These are phyloP conservation scores for Colletotrichum lentis DNA, from an alignment of 2,329 filamentous ascomycete species.

Conservation along the genomic window DNA sequence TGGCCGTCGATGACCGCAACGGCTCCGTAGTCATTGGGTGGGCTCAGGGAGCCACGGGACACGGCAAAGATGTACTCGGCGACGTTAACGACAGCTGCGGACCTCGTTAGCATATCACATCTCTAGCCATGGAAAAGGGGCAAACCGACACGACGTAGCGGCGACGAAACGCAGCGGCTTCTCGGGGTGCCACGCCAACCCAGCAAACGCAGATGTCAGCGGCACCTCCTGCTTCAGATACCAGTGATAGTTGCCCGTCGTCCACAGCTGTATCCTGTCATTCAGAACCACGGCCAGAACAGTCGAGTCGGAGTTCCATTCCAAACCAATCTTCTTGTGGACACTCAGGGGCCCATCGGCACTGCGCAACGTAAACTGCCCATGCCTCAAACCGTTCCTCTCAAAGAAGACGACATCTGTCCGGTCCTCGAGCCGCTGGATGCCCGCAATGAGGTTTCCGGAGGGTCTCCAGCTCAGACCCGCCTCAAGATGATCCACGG, in stretches of 20 bases:
- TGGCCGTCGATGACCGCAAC: slow-evolving; percentile 86
- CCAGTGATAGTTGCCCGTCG: slow-evolving; percentile 97
- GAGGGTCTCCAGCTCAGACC: slow-evolving; percentile 89
- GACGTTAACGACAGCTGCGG: slow-evolving; percentile 59
- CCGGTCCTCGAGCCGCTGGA: slow-evolving; percentile 75
- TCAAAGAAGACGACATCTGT: slow-evolving; percentile 94
- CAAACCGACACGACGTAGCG: slow-evolving; percentile 57
- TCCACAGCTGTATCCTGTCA: slow-evolving; percentile 90
- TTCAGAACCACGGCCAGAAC: slow-evolving; percentile 83
- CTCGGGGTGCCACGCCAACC: slow-evolving; percentile 83
- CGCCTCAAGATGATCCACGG: slow-evolving; percentile 89
- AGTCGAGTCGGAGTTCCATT: slow-evolving; percentile 93
- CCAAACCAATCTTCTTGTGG: slow-evolving; percentile 69
- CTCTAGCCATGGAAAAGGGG: not conserved
- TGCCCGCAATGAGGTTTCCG: slow-evolving; percentile 88
- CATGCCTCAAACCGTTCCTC: slow-evolving; percentile 95
- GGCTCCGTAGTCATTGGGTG: slow-evolving; percentile 79
- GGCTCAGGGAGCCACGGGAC: slow-evolving; percentile 71
- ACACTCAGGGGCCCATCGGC: slow-evolving; percentile 64
- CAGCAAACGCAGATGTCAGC: slow-evolving; percentile 47
- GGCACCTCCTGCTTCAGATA: slow-evolving; percentile 92
- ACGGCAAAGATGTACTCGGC: slow-evolving; percentile 75
- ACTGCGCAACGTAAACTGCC: slow-evolving; percentile 83
- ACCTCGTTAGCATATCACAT: slow-evolving; percentile 35
- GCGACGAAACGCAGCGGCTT: slow-evolving; percentile 75